These are phyloP conservation scores for Trypanosoma avium DNA, from an alignment of 208 protist genomes.

Conservation along the genomic window DNA sequence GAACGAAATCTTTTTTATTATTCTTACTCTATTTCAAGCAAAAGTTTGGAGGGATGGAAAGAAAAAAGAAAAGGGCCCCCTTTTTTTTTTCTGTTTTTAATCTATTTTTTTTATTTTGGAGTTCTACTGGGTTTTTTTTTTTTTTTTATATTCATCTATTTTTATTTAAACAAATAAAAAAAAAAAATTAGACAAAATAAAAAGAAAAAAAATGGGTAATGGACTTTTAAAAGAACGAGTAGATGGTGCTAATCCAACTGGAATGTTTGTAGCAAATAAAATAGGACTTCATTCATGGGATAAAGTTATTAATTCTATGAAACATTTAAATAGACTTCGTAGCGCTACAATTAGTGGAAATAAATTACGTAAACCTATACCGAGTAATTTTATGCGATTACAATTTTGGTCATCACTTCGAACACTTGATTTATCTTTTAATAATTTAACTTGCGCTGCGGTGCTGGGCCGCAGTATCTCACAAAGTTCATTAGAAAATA, in stretches of 20 bases:
- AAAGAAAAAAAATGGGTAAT: constrained; percentile 16
- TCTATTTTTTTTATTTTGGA: no score
- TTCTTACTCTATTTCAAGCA: no score
- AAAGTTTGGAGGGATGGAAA: no score
- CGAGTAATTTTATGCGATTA: constrained; percentile 20
- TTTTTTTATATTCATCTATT: constrained; percentile 13
- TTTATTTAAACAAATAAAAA: constrained; percentile 3
- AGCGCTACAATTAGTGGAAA: constrained; percentile 35
- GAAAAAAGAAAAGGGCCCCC: no score
- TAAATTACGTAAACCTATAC: constrained; percentile 26
- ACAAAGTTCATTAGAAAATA: neutral
- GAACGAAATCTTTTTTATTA: no score
- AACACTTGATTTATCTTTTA: constrained; percentile 40
- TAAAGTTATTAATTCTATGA: constrained; percentile 16
- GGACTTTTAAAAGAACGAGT: constrained; percentile 28
- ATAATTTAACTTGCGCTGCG: constrained; percentile 35
- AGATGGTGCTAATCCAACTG: constrained; percentile 31
- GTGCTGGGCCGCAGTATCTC: constrained; percentile 26
- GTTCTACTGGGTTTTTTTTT: no score
- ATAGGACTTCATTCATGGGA: constrained; percentile 28
- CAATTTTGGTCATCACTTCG: constrained; percentile 32
- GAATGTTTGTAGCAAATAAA: constrained; percentile 32
- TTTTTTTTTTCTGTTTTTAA: no score
- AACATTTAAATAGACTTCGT: constrained; percentile 14
- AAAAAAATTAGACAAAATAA: neutral